phyloP scores from a whole-genome alignment of 2,329 filamentous ascomycete species.

The Talaromyces pinophilus region DNA sequence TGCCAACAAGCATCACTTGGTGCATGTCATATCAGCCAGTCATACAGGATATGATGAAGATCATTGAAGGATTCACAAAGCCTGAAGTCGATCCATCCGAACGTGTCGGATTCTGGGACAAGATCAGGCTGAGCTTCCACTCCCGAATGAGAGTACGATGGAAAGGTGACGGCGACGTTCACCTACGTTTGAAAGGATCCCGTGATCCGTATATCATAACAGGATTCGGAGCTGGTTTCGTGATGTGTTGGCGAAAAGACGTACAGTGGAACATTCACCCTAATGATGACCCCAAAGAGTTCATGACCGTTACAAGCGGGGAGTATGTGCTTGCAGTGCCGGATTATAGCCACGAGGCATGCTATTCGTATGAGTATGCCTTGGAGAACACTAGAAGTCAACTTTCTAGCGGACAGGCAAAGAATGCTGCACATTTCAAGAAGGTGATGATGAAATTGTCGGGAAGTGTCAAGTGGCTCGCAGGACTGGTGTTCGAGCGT shows the following conservation, averaged over 20 bases:
- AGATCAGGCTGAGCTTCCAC: slow-evolving; percentile 91
- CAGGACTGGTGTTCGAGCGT: slow-evolving; percentile 88
- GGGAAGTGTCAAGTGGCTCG: slow-evolving; percentile 89
- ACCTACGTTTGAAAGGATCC: slow-evolving; percentile 84
- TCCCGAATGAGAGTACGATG: slow-evolving; percentile 85
- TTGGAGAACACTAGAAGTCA: slow-evolving; percentile 57
- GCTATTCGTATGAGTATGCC: slow-evolving; percentile 57
- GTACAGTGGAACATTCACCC: slow-evolving; percentile 83
- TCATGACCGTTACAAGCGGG: slow-evolving; percentile 94
- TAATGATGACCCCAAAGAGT: slow-evolving; percentile 82
- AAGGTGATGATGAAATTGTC: slow-evolving; percentile 99
- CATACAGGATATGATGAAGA: slow-evolving; percentile 99
- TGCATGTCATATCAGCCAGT: slow-evolving; percentile 96
- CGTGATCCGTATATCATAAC: slow-evolving; percentile 93
- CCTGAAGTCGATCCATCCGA: slow-evolving; percentile 92
- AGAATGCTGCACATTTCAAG: slow-evolving; percentile 82
- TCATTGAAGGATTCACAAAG: slow-evolving; percentile 95
- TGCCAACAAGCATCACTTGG: slow-evolving; percentile 94
- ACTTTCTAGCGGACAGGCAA: slow-evolving; percentile 64
- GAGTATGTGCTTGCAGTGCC: slow-evolving; percentile 94
- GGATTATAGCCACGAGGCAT: slow-evolving; percentile 85
- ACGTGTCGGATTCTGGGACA: slow-evolving; percentile 96
- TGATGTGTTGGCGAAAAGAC: slow-evolving; percentile 98
- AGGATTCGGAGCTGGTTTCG: slow-evolving; percentile 87
- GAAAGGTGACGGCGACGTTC: slow-evolving; percentile 94